Conservation (phyloP, 257 asterid species). For the Anisodus acutangulus region DNA sequence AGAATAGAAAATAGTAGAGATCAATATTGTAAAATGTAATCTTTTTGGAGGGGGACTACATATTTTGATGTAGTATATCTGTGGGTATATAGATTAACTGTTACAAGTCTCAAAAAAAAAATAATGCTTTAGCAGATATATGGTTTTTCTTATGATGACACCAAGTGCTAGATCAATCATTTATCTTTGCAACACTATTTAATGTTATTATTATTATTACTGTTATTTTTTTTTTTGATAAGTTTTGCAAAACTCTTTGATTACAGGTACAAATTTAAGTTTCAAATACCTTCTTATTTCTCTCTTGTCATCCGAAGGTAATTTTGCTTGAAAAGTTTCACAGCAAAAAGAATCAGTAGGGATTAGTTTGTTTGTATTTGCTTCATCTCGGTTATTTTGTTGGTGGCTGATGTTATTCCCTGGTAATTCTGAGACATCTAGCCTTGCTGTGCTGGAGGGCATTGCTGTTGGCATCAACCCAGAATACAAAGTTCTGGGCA, state of each 20-base stretch:
- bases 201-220: not conserved
- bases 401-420: conserved; percentile 31
- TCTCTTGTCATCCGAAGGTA: conserved; percentile 96
- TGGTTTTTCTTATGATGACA: conserved; percentile 10
- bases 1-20: too few species aligned
- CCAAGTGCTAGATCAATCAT: not conserved
- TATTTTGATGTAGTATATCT: too few species aligned
- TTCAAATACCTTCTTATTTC: conserved; percentile 88
- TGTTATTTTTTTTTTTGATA: conserved; percentile 19
- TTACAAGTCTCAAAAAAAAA: not conserved
- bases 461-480: conserved; percentile 81
- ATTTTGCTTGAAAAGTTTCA: not conserved
- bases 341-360: not conserved
- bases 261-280: conserved; percentile 95
- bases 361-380: conserved; percentile 20
- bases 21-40: too few species aligned
- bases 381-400: conserved; percentile 25
- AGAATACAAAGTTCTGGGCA: conserved; percentile 91
- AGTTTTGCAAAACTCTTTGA: conserved; percentile 23
- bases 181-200: not conserved
- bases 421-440: conserved; percentile 45
- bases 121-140: conserved; percentile 12
- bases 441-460: conserved; percentile 97
- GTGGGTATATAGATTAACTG: too few species aligned
- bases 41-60: too few species aligned